phyloP scores from a whole-genome alignment of 108 stramenopile genomes.

The Bacterosira constricta region DNA sequence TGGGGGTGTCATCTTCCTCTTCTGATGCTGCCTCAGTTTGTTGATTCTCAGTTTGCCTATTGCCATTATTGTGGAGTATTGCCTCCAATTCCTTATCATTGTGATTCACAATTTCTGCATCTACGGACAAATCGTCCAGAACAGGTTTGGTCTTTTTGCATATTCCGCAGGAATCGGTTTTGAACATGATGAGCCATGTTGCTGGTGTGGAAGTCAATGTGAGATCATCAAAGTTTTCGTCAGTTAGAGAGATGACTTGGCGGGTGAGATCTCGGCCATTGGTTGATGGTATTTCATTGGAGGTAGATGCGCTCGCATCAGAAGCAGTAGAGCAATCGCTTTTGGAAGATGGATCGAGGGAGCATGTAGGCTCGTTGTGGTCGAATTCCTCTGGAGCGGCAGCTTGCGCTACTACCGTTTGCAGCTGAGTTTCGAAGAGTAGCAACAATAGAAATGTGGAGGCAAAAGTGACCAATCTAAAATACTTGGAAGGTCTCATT shows the following conservation, averaged over 20 bases:
- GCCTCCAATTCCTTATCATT: not conserved
- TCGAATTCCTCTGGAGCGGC: not conserved
- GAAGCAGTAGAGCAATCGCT: not conserved
- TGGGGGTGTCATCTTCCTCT: conserved; percentile 11
- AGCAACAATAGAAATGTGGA: not conserved
- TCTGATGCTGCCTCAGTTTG: not conserved
- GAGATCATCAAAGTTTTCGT: conserved; percentile 41
- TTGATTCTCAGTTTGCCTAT: no score
- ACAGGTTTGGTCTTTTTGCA: conserved; percentile 38
- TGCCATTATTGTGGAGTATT: no score
- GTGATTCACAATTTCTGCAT: conserved; percentile 10
- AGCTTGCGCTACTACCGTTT: not conserved
- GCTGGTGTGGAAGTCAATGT: conserved; percentile 31
- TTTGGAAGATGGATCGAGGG: conserved; percentile 7
- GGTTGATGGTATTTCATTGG: not conserved
- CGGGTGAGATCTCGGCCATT: not conserved
- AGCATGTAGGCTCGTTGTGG: conserved; percentile 14
- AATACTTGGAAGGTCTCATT: not conserved
- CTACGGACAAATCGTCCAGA: conserved; percentile 22
- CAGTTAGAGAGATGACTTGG: conserved; percentile 29
- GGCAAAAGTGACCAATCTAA: not conserved
- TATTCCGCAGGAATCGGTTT: conserved; percentile 39
- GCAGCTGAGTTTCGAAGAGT: not conserved
- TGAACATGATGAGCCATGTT: conserved; percentile 55
- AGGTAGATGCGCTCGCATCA: not conserved